Base-by-base conservation (phyloP, 108 stramenopile genomes). In the Bacterosira constricta region DNA sequence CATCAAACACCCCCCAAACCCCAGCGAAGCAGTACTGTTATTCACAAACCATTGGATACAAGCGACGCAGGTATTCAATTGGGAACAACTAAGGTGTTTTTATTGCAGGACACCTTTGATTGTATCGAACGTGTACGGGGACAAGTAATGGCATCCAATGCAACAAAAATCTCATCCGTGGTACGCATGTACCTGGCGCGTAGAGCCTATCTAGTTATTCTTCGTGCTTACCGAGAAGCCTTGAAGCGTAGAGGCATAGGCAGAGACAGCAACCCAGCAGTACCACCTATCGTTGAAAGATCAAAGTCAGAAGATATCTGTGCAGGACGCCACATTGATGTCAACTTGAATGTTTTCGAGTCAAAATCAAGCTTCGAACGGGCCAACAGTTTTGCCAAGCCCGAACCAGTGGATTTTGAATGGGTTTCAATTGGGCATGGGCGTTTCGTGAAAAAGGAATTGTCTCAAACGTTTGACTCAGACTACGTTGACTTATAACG, bases 1-100 rank as follows among this genome's bases (percentile, higher is more conserved):
- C 31, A 58, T 21, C 42, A 45, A 66, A 38, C 53, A 10, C 44
- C 61, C 30, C 61, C 20, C 2, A 44, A 57, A 38, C 29, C 17
- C 49, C 42, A 13, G 21, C 69, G 44, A 20, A 41, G 54, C 53
- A 59, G 18, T 18, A 42, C n/a, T 25, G 25, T 60, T 18, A 63
- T 30, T 37, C 71, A 66, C 50, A 49, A 51, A 49, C 52, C 31
- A 34, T 45, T 53, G 58, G 80, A 66, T 50, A 17, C 70, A 32
- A 79, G 84, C 20, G 71, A 68, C 11, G 75, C 87, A 13, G 92
- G 95, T 0, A 88, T 92, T 72, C 97, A 97, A 79, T 72, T 96
- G 42, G 97, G 97, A 13, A 50, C 71, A 37, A 90, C 86, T 26
- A 96, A 95, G 73, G 91, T 97, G 11, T 97, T 97, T 61, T 66